Base-by-base conservation (phyloP, 495 filamentous ascomycete genomes). In the Thermothielavioides terrestris region DNA sequence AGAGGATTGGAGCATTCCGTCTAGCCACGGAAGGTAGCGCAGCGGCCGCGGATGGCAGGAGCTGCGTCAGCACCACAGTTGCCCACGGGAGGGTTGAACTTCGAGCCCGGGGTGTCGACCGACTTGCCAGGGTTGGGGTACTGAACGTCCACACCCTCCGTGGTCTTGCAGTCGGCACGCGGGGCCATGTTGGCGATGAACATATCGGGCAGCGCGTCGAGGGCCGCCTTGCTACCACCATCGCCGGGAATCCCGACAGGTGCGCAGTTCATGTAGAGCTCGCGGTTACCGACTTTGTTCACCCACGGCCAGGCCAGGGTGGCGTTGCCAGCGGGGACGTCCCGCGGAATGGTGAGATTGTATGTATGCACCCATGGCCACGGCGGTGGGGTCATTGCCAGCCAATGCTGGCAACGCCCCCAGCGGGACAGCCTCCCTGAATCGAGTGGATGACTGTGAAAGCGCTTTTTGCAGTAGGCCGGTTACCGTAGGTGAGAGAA, bases 211-310 rank as follows among this genome's bases (percentile, higher is more conserved):
- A 89, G 83, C 23, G 64, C 68, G 53, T 77, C 70, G 54, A 75
- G 77, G 51, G 74, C 71, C 23, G 68, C 27, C 51, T 72, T 48
- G 14, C 68, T 53, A 42, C 77, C 79, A 4, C 73, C 74, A 0
- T 69, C 66, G 30, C 76, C 76, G 1, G 68, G 70, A 54, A 95
- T 77, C 5, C 74, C 79, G 39, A 91, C 75, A 17, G 85, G 78
- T 4, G 83, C 85, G 53, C 90, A 96, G 76, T 90, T 89, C 89
- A 94, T 94, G 74, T 95, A 95, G 79, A 94, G 88, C 65, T 96
- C 90, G 18, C 88, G 79, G 70, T 89, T 88, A 41, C 88, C 88
- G 45, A 89, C 62, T 54, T 82, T 83, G 78, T 96, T 96, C 72
- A 91, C 83, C 90, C 90, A 96, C 4, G 85, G 84, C 76, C 88